These are phyloP conservation scores for Xylaria sp. DNA, from an alignment of 2,329 filamentous ascomycete species.

Conservation along the genomic window DNA sequence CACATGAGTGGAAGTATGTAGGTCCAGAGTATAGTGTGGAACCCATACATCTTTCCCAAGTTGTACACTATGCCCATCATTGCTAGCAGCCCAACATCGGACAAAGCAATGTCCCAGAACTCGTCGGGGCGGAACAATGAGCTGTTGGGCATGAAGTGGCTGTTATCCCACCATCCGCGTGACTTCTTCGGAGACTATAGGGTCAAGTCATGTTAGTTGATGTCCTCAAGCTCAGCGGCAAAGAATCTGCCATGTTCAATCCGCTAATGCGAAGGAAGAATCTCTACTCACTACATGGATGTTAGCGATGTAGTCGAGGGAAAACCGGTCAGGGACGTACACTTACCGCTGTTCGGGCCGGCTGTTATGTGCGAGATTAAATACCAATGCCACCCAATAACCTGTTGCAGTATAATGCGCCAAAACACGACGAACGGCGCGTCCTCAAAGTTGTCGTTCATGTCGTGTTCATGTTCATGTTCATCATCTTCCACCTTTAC, in stretches of 20 bases:
- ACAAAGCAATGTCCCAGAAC: conserved; percentile 65
- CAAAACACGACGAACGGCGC: conserved; percentile 29
- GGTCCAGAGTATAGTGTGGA: conserved; percentile 64
- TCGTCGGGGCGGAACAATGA: conserved; percentile 70
- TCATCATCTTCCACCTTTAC: background rate
- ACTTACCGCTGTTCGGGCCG: conserved; percentile 69
- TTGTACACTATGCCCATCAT: conserved; percentile 62
- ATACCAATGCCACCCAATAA: conserved; percentile 33
- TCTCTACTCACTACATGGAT: background rate
- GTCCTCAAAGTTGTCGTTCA: conserved; percentile 27
- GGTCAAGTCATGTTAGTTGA: conserved; percentile 46
- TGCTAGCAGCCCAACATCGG: conserved; percentile 69
- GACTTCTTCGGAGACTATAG: conserved; percentile 55
- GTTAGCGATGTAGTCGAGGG: background rate
- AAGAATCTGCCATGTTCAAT: background rate
- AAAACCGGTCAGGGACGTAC: conserved; percentile 51
- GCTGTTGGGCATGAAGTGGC: conserved; percentile 71
- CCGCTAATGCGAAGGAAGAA: background rate
- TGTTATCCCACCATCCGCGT: conserved; percentile 56
- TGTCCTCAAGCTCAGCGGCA: conserved; percentile 51
- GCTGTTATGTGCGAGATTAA: conserved; percentile 31
- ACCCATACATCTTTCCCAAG: conserved; percentile 63
- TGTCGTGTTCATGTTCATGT: conserved; percentile 4
- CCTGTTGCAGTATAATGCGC: conserved; percentile 31
- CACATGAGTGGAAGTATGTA: conserved; percentile 74